phyloP scores from a whole-genome alignment of 1,139 yeast species.

The Kodamaea anthophila region DNA sequence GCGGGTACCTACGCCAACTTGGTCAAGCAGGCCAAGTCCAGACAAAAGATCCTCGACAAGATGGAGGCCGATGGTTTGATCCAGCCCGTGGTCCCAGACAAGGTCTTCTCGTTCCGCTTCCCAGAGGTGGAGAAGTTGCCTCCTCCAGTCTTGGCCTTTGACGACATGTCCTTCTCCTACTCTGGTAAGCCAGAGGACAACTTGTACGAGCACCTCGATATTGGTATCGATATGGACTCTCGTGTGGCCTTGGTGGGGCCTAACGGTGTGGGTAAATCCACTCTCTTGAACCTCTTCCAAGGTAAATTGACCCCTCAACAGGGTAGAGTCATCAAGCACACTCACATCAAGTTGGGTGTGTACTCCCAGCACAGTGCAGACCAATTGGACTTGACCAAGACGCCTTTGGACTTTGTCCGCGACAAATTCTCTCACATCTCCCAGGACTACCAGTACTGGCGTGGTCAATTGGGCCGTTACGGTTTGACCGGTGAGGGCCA shows the following conservation, averaged over 20 bases:
- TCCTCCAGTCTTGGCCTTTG: conserved; percentile 97
- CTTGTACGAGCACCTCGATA: conserved; percentile 83
- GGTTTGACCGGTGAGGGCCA: conserved; percentile 99
- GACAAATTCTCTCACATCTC: conserved; percentile 84
- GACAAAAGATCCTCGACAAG: conserved; percentile 98
- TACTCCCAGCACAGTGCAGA: conserved; percentile 99
- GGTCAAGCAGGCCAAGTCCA: conserved; percentile 97
- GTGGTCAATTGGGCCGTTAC: conserved; percentile 95
- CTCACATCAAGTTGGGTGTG: conserved; percentile 96
- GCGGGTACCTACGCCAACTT: conserved; percentile 99
- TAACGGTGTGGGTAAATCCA: conserved; percentile 98
- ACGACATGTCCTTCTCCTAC: conserved; percentile 88
- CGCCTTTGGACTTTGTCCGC: conserved; percentile 94
- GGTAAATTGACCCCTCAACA: conserved; percentile 84
- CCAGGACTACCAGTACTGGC: conserved; percentile 99
- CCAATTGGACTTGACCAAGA: conserved; percentile 90
- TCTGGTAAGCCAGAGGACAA: conserved; percentile 84
- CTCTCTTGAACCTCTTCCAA: conserved; percentile 92
- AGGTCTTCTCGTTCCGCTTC: conserved; percentile 88
- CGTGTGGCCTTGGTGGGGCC: conserved; percentile 98
- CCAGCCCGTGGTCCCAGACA: conserved; percentile 88
- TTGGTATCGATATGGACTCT: conserved; percentile 99
- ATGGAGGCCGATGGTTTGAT: conserved; percentile 99
- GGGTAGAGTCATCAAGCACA: conserved; percentile 95
- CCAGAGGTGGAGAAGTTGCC: conserved; percentile 96